Evolutionary conservation across 23 red algal genomes (phyloP).

Genomic region (Gracilaria domingensis): DNA sequence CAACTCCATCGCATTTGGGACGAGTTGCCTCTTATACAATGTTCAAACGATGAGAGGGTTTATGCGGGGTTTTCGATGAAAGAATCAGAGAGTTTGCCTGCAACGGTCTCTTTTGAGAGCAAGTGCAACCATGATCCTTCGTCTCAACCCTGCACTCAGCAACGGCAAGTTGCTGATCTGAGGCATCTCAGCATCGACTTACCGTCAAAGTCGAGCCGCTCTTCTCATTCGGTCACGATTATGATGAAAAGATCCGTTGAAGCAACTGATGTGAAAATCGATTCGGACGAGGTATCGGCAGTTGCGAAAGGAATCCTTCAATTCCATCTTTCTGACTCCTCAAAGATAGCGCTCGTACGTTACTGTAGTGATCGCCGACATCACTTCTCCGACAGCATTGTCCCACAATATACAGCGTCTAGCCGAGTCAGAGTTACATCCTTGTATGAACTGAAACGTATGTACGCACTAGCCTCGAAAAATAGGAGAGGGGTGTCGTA

Average conservation of each 20-base stretch:
- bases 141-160: background rate
- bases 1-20: constrained; percentile 54
- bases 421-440: constrained; percentile 31
- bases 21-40: background rate
- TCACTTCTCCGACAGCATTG: constrained; percentile 32
- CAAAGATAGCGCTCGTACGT: constrained; percentile 42
- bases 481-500: background rate
- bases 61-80: constrained; percentile 38
- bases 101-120: constrained; percentile 26
- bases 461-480: constrained; percentile 29
- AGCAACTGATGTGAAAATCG: background rate
- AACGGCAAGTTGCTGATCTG: constrained; percentile 39
- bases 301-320: constrained; percentile 28
- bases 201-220: constrained; percentile 53
- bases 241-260: background rate
- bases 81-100: constrained; percentile 55
- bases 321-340: constrained; percentile 53
- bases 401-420: background rate
- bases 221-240: constrained; percentile 45
- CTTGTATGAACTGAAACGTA: constrained; percentile 60
- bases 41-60: constrained; percentile 10
- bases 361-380: constrained; percentile 45
- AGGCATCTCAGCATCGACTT: constrained; percentile 38
- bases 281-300: constrained; percentile 2
- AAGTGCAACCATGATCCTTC: background rate